A percentile compares a stretch with the other conserved stretches of the same genome.
These are phyloP conservation scores for Podospora sp. DNA, from an alignment of 495 filamentous ascomycete species.

Conservation along the genomic window DNA sequence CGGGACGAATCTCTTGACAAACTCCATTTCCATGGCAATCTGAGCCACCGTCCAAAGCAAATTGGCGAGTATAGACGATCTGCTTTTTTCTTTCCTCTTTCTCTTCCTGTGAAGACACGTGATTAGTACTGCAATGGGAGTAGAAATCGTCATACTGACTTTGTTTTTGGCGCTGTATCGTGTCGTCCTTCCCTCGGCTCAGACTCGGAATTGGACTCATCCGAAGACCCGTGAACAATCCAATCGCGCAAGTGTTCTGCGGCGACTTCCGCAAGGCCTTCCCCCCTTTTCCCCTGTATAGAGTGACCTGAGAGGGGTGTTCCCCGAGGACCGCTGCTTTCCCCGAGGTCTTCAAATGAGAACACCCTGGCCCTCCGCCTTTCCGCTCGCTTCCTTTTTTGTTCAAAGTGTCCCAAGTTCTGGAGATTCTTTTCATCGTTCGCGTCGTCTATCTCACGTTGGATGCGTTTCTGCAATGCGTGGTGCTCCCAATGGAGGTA, in stretches of 20 bases:
- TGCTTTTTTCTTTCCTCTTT: not conserved
- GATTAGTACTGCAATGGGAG: not conserved
- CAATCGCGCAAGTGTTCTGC: too few species aligned
- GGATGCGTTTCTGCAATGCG: constrained; percentile 1
- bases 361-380: not conserved
- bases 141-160: too few species aligned
- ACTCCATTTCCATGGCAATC: not conserved
- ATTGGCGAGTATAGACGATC: not conserved
- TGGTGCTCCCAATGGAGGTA: constrained; percentile 12
- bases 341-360: not conserved
- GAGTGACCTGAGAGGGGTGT: too few species aligned
- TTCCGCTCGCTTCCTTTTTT: not conserved
- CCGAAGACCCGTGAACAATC: too few species aligned
- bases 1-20: not conserved
- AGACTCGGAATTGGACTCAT: too few species aligned
- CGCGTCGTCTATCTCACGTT: not conserved
- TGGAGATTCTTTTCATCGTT: not conserved
- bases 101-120: not conserved
- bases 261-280: too few species aligned
- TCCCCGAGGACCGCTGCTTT: too few species aligned
- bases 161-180: too few species aligned
- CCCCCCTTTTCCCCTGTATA: too few species aligned
- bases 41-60: constrained; percentile 1
- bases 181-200: too few species aligned
- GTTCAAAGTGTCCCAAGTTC: not conserved